Percentiles rank a stretch among this genome's conserved stretches.
Conservation (phyloP, 441 rosid species). For the Daphne laureola region DNA sequence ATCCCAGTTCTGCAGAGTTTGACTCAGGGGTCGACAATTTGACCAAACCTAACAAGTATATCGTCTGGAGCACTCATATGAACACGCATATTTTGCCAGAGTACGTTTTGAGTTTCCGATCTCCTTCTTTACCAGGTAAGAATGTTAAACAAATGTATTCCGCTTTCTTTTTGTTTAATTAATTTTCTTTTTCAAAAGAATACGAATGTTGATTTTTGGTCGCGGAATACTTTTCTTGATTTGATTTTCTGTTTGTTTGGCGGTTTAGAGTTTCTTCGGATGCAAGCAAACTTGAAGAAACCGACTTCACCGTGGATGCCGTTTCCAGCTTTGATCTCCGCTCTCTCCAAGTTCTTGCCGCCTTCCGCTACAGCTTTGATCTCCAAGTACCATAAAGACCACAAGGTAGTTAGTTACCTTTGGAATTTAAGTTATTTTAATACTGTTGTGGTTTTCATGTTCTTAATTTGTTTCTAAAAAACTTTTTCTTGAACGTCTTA, state of each 20-base stretch:
- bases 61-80: slow-evolving; percentile 65
- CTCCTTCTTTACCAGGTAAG: slow-evolving; percentile 45
- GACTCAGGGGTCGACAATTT: slow-evolving; percentile 61
- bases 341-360: slow-evolving; percentile 52
- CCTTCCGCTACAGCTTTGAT: slow-evolving; percentile 32
- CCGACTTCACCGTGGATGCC: slow-evolving; percentile 77
- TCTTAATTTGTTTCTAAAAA: background rate
- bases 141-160: slow-evolving; percentile 6
- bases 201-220: background rate
- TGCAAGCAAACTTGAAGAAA: slow-evolving; percentile 17
- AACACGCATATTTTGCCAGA: slow-evolving; percentile 67
- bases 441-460: background rate
- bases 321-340: slow-evolving; percentile 53
- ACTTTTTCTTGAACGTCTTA: slow-evolving; percentile 6
- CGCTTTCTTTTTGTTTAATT: background rate
- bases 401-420: slow-evolving; percentile 29
- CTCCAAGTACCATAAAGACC: slow-evolving; percentile 44
- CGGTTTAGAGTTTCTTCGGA: slow-evolving; percentile 29
- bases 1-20: slow-evolving; percentile 53
- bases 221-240: slow-evolving; percentile 1
- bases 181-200: slow-evolving; percentile 1
- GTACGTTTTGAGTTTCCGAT: slow-evolving; percentile 49
- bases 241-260: background rate
- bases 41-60: slow-evolving; percentile 45
- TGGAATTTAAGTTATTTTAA: background rate